These are phyloP conservation scores for Tephrocybe sp. DNA, from an alignment of 768 basidiomycete genomes.

Conservation along the genomic window DNA sequence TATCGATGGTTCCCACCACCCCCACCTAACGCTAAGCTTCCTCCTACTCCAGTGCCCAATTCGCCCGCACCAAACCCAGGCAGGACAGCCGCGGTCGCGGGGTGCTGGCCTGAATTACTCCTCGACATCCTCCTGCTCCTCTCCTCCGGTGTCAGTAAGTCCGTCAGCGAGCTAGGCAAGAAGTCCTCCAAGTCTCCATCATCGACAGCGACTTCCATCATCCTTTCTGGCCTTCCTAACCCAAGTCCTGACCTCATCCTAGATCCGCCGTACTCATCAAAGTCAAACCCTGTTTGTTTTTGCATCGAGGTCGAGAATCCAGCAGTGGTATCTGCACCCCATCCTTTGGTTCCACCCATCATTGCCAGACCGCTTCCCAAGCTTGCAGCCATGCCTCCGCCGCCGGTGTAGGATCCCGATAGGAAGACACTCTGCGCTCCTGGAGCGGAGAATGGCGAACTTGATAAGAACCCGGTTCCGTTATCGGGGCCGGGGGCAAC, in stretches of 20 bases:
- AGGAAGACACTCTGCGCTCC: constrained; percentile 60
- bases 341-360: constrained; percentile 42
- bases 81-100: constrained; percentile 18
- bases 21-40: constrained; percentile 31
- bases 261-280: constrained; percentile 37
- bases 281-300: constrained; percentile 35
- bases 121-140: constrained; percentile 79
- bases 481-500: constrained; percentile 33
- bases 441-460: constrained; percentile 79
- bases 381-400: constrained; percentile 61
- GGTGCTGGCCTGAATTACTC: constrained; percentile 52
- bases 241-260: constrained; percentile 14
- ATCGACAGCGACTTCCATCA: constrained; percentile 45
- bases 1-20: too few species aligned
- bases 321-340: constrained; percentile 28
- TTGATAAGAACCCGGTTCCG: constrained; percentile 40
- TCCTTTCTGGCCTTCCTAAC: constrained; percentile 15
- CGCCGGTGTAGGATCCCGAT: constrained; percentile 30
- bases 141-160: constrained; percentile 89
- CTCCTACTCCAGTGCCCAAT: constrained; percentile 2
- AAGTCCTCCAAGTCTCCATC: constrained; percentile 89
- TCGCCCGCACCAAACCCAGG: constrained; percentile 17
- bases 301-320: constrained; percentile 8
- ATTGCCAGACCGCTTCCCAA: constrained; percentile 55
- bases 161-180: constrained; percentile 83